phyloP scores from a whole-genome alignment of 495 filamentous ascomycete species.

The Umbilicaria muhlenbergii region DNA sequence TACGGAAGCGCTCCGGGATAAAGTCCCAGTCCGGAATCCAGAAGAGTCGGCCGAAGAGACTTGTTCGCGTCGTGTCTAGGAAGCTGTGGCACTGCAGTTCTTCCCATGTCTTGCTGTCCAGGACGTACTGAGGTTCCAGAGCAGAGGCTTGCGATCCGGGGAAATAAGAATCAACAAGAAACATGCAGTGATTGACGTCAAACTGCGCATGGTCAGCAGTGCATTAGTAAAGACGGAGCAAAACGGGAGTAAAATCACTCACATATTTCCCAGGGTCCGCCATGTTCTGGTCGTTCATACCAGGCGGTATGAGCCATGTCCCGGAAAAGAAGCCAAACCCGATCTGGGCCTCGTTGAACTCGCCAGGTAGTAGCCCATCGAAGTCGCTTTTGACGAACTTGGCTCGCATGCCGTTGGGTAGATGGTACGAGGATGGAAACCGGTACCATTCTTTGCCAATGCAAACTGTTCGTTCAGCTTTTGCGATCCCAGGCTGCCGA shows the following conservation, averaged over 20 bases:
- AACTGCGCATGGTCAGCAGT: conserved; percentile 25
- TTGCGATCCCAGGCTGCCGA: conserved; percentile 29
- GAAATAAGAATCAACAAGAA: conserved; percentile 79
- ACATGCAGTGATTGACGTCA: conserved; percentile 57
- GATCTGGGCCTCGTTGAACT: conserved; percentile 59
- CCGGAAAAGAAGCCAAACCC: conserved; percentile 50
- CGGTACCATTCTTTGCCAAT: conserved; percentile 98
- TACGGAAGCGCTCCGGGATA: conserved; percentile 49
- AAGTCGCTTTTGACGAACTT: conserved; percentile 89
- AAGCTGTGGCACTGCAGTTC: conserved; percentile 57
- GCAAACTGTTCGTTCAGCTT: conserved; percentile 57
- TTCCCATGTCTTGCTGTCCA: conserved; percentile 59
- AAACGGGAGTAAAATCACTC: conserved; percentile 14
- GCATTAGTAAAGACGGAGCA: conserved; percentile 1
- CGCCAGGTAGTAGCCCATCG: conserved; percentile 74
- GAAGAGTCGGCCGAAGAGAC: conserved; percentile 56
- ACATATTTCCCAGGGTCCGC: conserved; percentile 85
- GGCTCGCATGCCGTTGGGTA: conserved; percentile 62
- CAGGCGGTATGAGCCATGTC: conserved; percentile 62
- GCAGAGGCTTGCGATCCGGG: conserved; percentile 34
- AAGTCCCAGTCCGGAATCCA: conserved; percentile 68
- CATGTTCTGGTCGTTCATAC: conserved; percentile 86
- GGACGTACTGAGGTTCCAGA: conserved; percentile 60
- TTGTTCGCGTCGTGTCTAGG: conserved; percentile 62
- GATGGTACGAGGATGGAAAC: conserved; percentile 83